Percentiles rank a stretch among this genome's conserved stretches.
These are phyloP conservation scores for Dorcoceras hygrometricum DNA, from an alignment of 257 asterid species.

Conservation along the genomic window DNA sequence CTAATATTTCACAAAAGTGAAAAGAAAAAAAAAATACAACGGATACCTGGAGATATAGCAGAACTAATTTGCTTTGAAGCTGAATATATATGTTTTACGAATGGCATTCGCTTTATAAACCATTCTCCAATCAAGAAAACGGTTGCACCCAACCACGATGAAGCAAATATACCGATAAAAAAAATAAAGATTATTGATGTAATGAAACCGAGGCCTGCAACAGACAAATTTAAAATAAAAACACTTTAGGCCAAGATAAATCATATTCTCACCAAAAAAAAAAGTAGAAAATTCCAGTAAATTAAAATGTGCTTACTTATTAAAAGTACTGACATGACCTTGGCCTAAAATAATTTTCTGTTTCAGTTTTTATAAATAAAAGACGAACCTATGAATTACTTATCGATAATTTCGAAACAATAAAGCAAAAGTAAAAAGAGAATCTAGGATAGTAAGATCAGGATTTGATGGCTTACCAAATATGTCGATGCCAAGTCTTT, in stretches of 20 bases:
- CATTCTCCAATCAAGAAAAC: slow-evolving; percentile 90
- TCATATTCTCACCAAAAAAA: too few species aligned
- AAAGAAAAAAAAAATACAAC: slow-evolving; percentile 4
- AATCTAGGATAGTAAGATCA: slow-evolving; percentile 17
- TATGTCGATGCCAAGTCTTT: slow-evolving; percentile 81
- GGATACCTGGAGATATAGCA: slow-evolving; percentile 86
- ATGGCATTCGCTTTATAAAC: slow-evolving; percentile 91
- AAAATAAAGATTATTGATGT: slow-evolving; percentile 74
- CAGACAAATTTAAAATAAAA: slow-evolving; percentile 18
- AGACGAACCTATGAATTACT: background rate
- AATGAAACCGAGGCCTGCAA: slow-evolving; percentile 90
- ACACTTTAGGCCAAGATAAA: slow-evolving; percentile 21
- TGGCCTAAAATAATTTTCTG: background rate
- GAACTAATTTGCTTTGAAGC: slow-evolving; percentile 92
- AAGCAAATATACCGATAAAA: slow-evolving; percentile 83
- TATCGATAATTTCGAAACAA: slow-evolving; percentile 5
- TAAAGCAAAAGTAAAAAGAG: background rate
- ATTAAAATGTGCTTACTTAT: background rate
- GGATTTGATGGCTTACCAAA: slow-evolving; percentile 60
- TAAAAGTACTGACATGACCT: background rate
- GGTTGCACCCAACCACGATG: slow-evolving; percentile 94
- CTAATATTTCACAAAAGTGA: too few species aligned
- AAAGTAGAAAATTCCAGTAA: too few species aligned
- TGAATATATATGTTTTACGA: slow-evolving; percentile 73
- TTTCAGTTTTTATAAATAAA: background rate